phyloP scores from a whole-genome alignment of 1,284 basidiomycete species.

The Ustilago nuda region DNA sequence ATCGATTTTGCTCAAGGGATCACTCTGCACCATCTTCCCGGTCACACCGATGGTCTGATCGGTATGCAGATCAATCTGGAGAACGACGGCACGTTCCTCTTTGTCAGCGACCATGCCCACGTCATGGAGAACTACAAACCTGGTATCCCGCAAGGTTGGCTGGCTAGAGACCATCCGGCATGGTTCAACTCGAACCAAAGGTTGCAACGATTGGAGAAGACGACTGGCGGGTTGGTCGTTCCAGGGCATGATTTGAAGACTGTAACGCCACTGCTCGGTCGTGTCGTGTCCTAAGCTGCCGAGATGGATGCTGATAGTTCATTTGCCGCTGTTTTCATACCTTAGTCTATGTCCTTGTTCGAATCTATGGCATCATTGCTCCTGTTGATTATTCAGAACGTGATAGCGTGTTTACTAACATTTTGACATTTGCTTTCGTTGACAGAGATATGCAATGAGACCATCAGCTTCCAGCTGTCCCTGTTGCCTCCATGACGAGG shows the following conservation, averaged over 20 bases:
- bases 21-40: constrained; percentile 63
- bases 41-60: constrained; percentile 64
- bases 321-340: too few relatives aligned
- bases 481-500: background rate
- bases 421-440: too few relatives aligned
- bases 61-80: constrained; percentile 61
- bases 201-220: constrained; percentile 53
- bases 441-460: too few relatives aligned
- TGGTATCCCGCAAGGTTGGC: constrained; percentile 59
- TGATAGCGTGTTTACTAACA: background rate
- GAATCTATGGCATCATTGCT: background rate
- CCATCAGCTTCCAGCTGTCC: too few relatives aligned
- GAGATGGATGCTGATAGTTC: background rate
- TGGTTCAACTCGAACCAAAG: constrained; percentile 63
- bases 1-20: constrained; percentile 62
- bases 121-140: constrained; percentile 59
- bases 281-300: constrained; percentile 27
- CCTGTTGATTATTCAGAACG: background rate
- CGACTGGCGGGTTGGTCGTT: constrained; percentile 47
- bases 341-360: background rate
- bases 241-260: constrained; percentile 55
- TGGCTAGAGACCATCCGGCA: constrained; percentile 55
- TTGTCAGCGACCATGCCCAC: constrained; percentile 55
- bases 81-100: constrained; percentile 57
- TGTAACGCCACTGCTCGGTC: constrained; percentile 36